These are phyloP conservation scores for Xylaria venustula DNA, from an alignment of 495 filamentous ascomycete genomes.

Conservation along the genomic window DNA sequence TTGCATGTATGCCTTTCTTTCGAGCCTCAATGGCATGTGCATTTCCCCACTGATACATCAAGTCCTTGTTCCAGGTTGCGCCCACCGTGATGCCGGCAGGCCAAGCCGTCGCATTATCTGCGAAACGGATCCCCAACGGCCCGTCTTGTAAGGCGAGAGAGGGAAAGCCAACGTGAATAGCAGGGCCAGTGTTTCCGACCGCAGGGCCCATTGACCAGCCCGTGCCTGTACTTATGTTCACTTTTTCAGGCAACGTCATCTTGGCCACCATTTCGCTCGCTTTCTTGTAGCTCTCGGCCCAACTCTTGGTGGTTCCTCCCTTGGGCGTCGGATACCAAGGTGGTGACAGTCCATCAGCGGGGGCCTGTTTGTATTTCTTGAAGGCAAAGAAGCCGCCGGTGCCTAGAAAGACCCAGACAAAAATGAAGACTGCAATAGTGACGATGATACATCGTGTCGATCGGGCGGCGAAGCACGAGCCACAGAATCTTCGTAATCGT, in stretches of 20 bases:
- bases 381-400: conserved; percentile 41
- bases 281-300: conserved; percentile 79
- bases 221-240: conserved; percentile 90
- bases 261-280: conserved; percentile 72
- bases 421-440: conserved; percentile 20
- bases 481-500: conserved; percentile 18
- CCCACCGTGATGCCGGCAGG: conserved; percentile 84
- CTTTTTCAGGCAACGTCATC: conserved; percentile 89
- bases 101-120: conserved; percentile 74
- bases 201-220: conserved; percentile 90
- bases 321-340: conserved; percentile 83
- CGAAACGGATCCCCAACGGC: conserved; percentile 75
- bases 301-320: conserved; percentile 71
- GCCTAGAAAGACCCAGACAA: conserved; percentile 33
- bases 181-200: conserved; percentile 84
- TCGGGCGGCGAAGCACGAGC: conserved; percentile 20
- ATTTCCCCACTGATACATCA: conserved; percentile 70
- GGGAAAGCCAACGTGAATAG: conserved; percentile 71
- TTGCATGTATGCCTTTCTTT: conserved; percentile 69
- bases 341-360: conserved; percentile 55
- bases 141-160: conserved; percentile 89
- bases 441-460: conserved; percentile 34
- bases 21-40: conserved; percentile 70
- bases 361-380: conserved; percentile 41
- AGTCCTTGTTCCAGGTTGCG: conserved; percentile 78